Percentiles rank a stretch among this genome's conserved stretches.
phyloP scores from a whole-genome alignment of 805 yeast genomes.

The Debaryomyces maramus region DNA sequence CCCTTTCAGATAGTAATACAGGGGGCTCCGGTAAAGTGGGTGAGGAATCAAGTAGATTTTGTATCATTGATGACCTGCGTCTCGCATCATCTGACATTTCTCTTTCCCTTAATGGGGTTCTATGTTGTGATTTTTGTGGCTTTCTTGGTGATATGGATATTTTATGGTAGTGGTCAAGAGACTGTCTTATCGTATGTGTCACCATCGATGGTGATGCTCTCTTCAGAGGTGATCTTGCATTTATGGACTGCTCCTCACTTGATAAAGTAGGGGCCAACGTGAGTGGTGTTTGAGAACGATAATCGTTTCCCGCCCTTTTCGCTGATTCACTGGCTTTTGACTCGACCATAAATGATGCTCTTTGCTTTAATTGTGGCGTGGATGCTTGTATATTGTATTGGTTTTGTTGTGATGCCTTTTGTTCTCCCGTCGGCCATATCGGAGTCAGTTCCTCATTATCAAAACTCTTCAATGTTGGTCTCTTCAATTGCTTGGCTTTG shows the following conservation, averaged over 20 bases:
- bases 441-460: conserved; percentile 29
- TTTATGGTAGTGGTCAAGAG: conserved; percentile 30
- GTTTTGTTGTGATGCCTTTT: conserved; percentile 7
- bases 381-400: conserved; percentile 20
- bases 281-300: conserved; percentile 10
- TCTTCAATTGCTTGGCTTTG: conserved; percentile 13
- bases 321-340: not conserved
- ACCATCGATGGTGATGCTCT: conserved; percentile 14
- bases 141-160: conserved; percentile 35
- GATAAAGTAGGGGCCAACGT: conserved; percentile 19
- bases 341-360: conserved; percentile 11
- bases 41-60: conserved; percentile 38
- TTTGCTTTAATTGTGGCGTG: conserved; percentile 26
- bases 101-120: conserved; percentile 17
- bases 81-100: conserved; percentile 11
- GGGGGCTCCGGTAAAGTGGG: conserved; percentile 49
- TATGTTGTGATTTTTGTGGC: conserved; percentile 4
- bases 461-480: conserved; percentile 18
- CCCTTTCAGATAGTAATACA: conserved; percentile 37
- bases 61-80: conserved; percentile 34
- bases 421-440: conserved; percentile 35
- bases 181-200: conserved; percentile 30
- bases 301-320: not conserved
- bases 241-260: conserved; percentile 6
- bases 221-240: conserved; percentile 4